Evolutionary conservation across 805 yeast species (phyloP), one percentile per base, ranked within the genome.

Genomic region (Lipomyces kockii): DNA sequence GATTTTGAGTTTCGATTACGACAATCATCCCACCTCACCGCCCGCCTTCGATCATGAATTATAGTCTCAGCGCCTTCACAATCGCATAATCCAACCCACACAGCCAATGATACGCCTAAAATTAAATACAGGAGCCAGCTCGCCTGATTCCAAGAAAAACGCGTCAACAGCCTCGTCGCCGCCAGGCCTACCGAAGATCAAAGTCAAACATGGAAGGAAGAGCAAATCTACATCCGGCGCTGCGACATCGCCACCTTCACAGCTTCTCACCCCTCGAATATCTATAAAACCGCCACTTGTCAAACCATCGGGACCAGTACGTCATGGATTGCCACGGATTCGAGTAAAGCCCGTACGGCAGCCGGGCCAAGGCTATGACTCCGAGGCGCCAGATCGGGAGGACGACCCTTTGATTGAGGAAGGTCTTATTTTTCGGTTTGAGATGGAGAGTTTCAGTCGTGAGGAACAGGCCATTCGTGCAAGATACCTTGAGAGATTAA

Each of bases 361-460:
- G 2, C 95, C 97, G 0, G 97, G 97, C 3, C 97, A 94, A 73
- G 98, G 98, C 0, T 94, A 94, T 78, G 99, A 94, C 76, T 89
- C 97, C 2, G 98, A 94, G 74, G 98, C 97, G 22, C 97, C 97
- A 0, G 98, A 94, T 72, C 81, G 91, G 32, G 99, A 95, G 76
- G 97, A 92, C 68, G 98, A 95, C 75, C 98, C 99, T 0, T 80
- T 92, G 68, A 81, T 92, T 8, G 98, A 95, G 75, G 97, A 91
- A 71, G 97, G 95, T 0, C 83, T 95, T 1, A 82, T 92, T 0
- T 77, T 95, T 55, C 83, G 99, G 32, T 69, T 69, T 52, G 72
- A 70, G 54, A 65, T 68, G 70, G 65, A 69, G 20, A 64, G 70
- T 27, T 65, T 71, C 34, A 6, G 61, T 7, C 63, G 29, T 11